These are phyloP conservation scores for Medicago truncatula DNA, from an alignment of 306 rosid species.

Conservation along the genomic window MtrunA17r5.0-ANR NC_053044.1:42424001-42424500, in stretches of 20 bases:
- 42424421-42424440: too few species aligned
- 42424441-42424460: too few species aligned
- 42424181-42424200: slow-evolving; percentile 12
- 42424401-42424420: not conserved
- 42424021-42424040: slow-evolving; percentile 32
- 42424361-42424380: not conserved
- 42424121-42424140: slow-evolving; percentile 27
- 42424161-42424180: slow-evolving; percentile 22
- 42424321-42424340: not conserved
- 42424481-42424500: too few species aligned
- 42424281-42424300: not conserved
- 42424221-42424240: not conserved
- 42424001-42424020: slow-evolving; percentile 44
- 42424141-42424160: slow-evolving; percentile 4
- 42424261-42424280: not conserved
- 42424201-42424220: slow-evolving; percentile 27
- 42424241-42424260: slow-evolving; percentile 28
- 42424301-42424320: not conserved
- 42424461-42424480: too few species aligned
- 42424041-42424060: slow-evolving; percentile 37
- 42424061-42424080: slow-evolving; percentile 4
- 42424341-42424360: not conserved
- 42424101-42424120: slow-evolving; percentile 3
- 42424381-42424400: not conserved
- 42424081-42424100: slow-evolving; percentile 9